Conservation (phyloP, 2,329 filamentous ascomycete genomes). For the Beauveria sp. region DNA sequence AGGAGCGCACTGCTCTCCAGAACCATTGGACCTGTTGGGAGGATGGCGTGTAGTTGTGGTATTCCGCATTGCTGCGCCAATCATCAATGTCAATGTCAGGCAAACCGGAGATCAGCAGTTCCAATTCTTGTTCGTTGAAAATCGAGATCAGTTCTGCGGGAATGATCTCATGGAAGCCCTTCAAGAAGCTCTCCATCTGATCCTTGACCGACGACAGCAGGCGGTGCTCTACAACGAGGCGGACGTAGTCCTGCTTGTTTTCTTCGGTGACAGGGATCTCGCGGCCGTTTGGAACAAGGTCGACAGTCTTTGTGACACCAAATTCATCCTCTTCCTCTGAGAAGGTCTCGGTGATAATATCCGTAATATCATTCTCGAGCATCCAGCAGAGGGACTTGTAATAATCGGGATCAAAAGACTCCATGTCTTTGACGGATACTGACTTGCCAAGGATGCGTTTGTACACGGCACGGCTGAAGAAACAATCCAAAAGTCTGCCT, state of each 20-base stretch:
- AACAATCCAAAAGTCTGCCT: constrained; percentile 89
- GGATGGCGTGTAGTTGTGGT: constrained; percentile 92
- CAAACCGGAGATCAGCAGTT: constrained; percentile 90
- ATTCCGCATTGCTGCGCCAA: constrained; percentile 98
- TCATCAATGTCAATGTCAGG: constrained; percentile 97
- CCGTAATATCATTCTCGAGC: constrained; percentile 95
- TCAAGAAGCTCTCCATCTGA: constrained; percentile 88
- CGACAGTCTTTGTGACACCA: constrained; percentile 78
- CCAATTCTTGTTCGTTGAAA: constrained; percentile 97
- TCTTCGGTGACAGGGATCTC: constrained; percentile 94
- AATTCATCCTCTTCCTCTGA: constrained; percentile 92
- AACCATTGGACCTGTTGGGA: constrained; percentile 99
- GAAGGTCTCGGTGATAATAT: constrained; percentile 95
- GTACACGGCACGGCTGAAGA: constrained; percentile 98
- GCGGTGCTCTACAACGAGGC: constrained; percentile 88
- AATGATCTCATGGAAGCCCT: constrained; percentile 97
- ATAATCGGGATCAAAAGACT: constrained; percentile 95
- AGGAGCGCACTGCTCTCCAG: constrained; percentile 94
- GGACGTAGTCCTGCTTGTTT: constrained; percentile 97
- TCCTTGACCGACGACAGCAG: constrained; percentile 87
- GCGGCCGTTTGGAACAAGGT: constrained; percentile 79
- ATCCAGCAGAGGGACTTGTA: constrained; percentile 99
- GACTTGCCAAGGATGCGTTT: constrained; percentile 93
- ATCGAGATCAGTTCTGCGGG: constrained; percentile 90
- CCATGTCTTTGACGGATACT: constrained; percentile 98